These are phyloP conservation scores for Mychonastes homosphaera DNA, from an alignment of 139 green algal species.

Conservation along the genomic window DNA sequence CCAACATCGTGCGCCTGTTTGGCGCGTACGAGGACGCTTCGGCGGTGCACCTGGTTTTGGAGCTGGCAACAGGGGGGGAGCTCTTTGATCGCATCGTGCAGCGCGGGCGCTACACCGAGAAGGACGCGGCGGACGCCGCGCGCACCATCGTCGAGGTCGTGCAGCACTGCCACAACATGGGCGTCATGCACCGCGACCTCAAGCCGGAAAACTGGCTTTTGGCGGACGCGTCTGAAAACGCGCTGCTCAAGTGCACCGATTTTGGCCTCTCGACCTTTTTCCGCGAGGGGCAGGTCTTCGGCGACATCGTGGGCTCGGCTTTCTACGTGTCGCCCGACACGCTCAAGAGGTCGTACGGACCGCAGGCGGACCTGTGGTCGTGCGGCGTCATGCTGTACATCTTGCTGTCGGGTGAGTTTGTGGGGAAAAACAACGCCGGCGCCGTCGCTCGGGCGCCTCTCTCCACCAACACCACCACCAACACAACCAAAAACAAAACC, in stretches of 20 bases:
- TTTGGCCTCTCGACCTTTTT: conserved; percentile 83
- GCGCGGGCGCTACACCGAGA: conserved; percentile 59
- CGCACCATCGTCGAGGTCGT: conserved; percentile 62
- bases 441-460: background rate
- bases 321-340: conserved; percentile 75
- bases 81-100: conserved; percentile 94
- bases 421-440: background rate
- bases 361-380: conserved; percentile 71
- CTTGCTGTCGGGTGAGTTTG: conserved; percentile 48
- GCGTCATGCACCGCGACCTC: conserved; percentile 85
- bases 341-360: conserved; percentile 32
- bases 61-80: conserved; percentile 86
- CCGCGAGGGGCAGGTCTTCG: conserved; percentile 46
- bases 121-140: conserved; percentile 29
- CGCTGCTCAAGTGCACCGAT: conserved; percentile 71
- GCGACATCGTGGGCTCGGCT: conserved; percentile 66
- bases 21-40: conserved; percentile 73
- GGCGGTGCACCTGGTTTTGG: conserved; percentile 83
- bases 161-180: conserved; percentile 79
- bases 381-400: conserved; percentile 84
- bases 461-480: background rate
- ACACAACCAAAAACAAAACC: background rate
- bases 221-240: conserved; percentile 27
- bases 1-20: conserved; percentile 31
- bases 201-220: conserved; percentile 84